Evolutionary conservation across 2,329 filamentous ascomycete species (phyloP), one percentile per base, ranked within the genome.

Genomic region (Cladophialophora exuberans): DNA sequence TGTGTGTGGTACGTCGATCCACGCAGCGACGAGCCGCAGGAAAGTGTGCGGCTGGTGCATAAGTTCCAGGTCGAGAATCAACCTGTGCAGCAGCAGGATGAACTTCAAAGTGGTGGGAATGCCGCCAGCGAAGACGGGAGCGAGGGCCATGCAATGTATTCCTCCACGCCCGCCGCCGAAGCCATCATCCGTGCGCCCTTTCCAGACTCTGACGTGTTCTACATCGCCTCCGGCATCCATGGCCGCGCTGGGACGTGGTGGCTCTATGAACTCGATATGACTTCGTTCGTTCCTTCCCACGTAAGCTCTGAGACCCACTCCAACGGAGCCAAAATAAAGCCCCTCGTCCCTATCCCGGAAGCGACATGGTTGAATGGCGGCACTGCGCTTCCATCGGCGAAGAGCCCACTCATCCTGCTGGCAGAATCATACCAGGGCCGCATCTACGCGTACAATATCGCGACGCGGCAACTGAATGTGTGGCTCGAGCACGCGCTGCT

Each of bases 311-410:
- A n/a, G n/a, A n/a, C n/a, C n/a, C n/a, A n/a, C n/a, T n/a, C n/a
- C n/a, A n/a, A n/a, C n/a, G n/a, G n/a, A 23, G 22, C 22, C 5
- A 35, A 30, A 26, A 20, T 52, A 20, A 44, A n/a, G 15, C 28
- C 31, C 9, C 49, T 44, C 17, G 41, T 28, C 5, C 30, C 49
- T 6, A 26, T 45, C n/a, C 41, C 49, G 5, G 15, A 9, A 10
- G 49, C 30, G 20, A 36, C 42, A 20, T 52, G 49, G 49, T 41
- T 52, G n/a, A 52, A 52, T n/a, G 49, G 49, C 11, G 49, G 28
- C 30, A 45, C 39, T 4, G 20, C 42, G 3, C 26, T 52, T n/a
- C 39, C 39, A 15, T 22, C 38, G 7, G 25, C 36, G 10, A n/a
- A 22, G 13, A 17, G 17, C 4, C 39, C 39, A 11, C 30, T 52